Evolutionary conservation across 2,329 filamentous ascomycete genomes (phyloP).

Genomic region (Alternaria sp.): DNA sequence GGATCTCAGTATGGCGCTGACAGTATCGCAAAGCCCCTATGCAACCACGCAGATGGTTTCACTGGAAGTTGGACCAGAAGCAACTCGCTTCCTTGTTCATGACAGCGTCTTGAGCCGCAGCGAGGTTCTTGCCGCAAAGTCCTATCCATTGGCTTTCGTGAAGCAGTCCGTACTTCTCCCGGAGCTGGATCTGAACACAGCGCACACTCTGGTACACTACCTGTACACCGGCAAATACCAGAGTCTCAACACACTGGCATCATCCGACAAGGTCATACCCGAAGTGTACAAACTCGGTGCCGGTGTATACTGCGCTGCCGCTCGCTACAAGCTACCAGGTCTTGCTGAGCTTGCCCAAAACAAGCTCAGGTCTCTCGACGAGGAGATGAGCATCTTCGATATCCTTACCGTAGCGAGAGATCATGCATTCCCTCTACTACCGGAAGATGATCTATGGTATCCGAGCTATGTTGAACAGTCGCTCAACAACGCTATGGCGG

Average conservation of each 20-base stretch:
- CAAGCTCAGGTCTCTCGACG: conserved; percentile 22
- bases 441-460: conserved; percentile 35
- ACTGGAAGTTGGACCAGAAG: conserved; percentile 26
- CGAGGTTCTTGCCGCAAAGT: conserved; percentile 23
- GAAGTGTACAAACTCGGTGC: conserved; percentile 26
- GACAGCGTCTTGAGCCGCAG: conserved; percentile 31
- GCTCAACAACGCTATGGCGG: conserved; percentile 23
- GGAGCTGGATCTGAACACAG: conserved; percentile 31
- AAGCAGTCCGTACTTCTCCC: conserved; percentile 26
- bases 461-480: conserved; percentile 27
- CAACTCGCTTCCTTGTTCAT: conserved; percentile 32
- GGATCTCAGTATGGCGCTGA: neutral
- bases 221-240: conserved; percentile 34
- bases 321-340: conserved; percentile 31
- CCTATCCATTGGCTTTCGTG: conserved; percentile 10
- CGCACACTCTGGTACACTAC: conserved; percentile 34
- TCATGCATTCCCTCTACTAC: conserved; percentile 26
- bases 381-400: conserved; percentile 30
- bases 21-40: conserved; percentile 20
- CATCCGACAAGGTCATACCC: conserved; percentile 1
- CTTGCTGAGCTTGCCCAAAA: conserved; percentile 33
- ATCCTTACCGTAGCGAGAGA: conserved; percentile 29
- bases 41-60: conserved; percentile 22
- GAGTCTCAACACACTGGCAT: conserved; percentile 6
- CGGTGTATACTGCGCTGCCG: conserved; percentile 35